Percentiles rank a stretch among this genome's conserved stretches.
These are phyloP conservation scores for Parastagonospora nodorum DNA, from an alignment of 2,329 filamentous ascomycete species.

Conservation along the genomic window DNA sequence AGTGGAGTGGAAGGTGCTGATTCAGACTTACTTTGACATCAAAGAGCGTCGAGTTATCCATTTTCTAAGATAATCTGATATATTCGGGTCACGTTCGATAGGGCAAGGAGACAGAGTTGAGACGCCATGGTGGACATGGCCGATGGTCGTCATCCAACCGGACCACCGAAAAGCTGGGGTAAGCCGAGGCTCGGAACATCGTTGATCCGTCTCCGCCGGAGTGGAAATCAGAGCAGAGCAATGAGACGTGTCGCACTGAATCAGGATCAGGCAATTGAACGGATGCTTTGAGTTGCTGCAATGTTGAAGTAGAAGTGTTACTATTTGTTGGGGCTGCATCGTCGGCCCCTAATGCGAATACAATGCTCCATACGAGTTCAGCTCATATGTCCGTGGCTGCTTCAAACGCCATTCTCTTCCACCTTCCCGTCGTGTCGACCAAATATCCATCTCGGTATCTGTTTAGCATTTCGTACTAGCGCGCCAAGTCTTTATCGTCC, in stretches of 20 bases:
- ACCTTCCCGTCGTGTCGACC: no score
- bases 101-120: conserved; percentile 1
- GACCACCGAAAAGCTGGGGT: conserved; percentile 24
- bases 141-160: conserved; percentile 7
- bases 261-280: neutral
- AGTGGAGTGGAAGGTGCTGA: neutral
- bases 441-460: no score
- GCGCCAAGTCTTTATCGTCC: no score
- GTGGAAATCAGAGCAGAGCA: no score
- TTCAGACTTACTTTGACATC: conserved; percentile 37
- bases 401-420: no score
- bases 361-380: no score
- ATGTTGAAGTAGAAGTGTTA: neutral
- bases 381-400: no score
- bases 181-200: conserved; percentile 30
- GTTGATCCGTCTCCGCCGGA: conserved; percentile 5
- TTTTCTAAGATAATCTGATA: conserved; percentile 11
- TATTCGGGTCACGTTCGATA: neutral
- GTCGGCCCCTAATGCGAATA: no score
- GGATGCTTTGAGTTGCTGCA: neutral
- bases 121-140: conserved; percentile 9
- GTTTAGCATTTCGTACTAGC: no score
- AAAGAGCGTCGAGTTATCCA: conserved; percentile 45
- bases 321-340: no score
- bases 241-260: no score